Percentiles rank a stretch among this genome's conserved stretches.
Conservation (phyloP, 768 basidiomycete species). For the Daedaleopsis nitida region DNA sequence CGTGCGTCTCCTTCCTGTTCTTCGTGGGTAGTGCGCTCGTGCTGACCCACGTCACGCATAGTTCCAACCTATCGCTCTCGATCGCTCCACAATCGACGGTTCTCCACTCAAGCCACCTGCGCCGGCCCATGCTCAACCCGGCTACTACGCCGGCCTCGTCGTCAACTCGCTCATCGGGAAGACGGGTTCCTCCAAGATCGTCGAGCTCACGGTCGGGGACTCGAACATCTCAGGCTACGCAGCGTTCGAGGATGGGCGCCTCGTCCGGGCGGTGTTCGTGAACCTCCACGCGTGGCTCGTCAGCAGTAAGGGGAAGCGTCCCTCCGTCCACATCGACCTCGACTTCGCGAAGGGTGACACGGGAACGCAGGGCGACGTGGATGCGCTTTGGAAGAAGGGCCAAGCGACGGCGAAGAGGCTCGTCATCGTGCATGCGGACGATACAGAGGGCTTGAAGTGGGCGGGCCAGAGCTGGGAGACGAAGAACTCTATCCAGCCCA, state of each 20-base stretch:
- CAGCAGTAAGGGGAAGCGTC: constrained; percentile 35
- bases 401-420: constrained; percentile 9
- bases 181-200: constrained; percentile 39
- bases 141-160: constrained; percentile 65
- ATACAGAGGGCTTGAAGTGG: constrained; percentile 19
- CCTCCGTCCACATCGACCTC: constrained; percentile 41
- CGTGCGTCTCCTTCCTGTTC: constrained; percentile 32
- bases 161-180: constrained; percentile 57
- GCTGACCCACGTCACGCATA: background rate
- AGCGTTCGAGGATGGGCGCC: constrained; percentile 46
- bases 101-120: constrained; percentile 47
- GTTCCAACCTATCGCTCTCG: constrained; percentile 4
- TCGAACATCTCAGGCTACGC: constrained; percentile 60
- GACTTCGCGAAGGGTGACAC: background rate
- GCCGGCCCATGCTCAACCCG: constrained; percentile 60
- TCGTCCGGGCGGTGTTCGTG: constrained; percentile 56
- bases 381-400: background rate
- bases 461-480: constrained; percentile 25
- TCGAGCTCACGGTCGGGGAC: constrained; percentile 50
- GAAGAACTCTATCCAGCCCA: constrained; percentile 8
- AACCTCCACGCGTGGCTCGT: constrained; percentile 50
- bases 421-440: constrained; percentile 25
- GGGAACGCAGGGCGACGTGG: background rate
- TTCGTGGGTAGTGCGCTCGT: background rate
- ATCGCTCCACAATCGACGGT: constrained; percentile 41